Evolutionary conservation across 306 rosid genomes (phyloP).

Genomic region (Vicia villosa): DNA sequence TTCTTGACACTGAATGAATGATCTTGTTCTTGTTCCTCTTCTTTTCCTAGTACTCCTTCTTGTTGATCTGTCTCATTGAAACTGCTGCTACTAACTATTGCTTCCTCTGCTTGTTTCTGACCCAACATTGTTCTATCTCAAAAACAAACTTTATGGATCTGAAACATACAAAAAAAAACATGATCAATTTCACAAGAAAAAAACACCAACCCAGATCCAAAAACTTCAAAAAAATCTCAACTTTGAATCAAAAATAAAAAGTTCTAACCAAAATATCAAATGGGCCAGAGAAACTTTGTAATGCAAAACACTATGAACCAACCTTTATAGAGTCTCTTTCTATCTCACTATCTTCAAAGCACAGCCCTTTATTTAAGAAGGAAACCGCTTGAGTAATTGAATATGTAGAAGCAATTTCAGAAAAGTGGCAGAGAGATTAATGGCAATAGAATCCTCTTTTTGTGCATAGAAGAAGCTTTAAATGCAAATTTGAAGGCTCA

Average conservation of each 20-base stretch:
- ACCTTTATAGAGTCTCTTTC: slow-evolving; percentile 37
- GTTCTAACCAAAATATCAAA: not conserved
- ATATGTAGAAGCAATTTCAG: not conserved
- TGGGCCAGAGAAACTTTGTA: not conserved
- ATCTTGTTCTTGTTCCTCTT: slow-evolving; percentile 42
- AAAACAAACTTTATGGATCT: slow-evolving; percentile 61
- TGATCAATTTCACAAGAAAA: slow-evolving; percentile 25
- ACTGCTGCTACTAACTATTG: slow-evolving; percentile 73
- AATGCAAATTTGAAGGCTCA: slow-evolving; percentile 45
- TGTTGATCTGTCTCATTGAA: slow-evolving; percentile 61
- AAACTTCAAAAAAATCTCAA: slow-evolving; percentile 26
- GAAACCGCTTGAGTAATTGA: slow-evolving; percentile 5
- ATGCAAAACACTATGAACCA: no score
- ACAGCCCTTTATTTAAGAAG: slow-evolving; percentile 20
- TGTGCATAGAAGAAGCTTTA: slow-evolving; percentile 34
- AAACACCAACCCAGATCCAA: slow-evolving; percentile 44
- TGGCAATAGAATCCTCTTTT: slow-evolving; percentile 14
- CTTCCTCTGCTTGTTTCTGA: slow-evolving; percentile 89
- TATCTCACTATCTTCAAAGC: slow-evolving; percentile 48
- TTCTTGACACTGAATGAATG: slow-evolving; percentile 63
- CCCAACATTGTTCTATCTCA: slow-evolving; percentile 64
- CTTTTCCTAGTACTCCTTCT: slow-evolving; percentile 30
- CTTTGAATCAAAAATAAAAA: slow-evolving; percentile 14
- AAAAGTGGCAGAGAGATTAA: slow-evolving; percentile 24
- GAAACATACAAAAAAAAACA: slow-evolving; percentile 34